Evolutionary conservation across 2,329 filamentous ascomycete genomes (phyloP).

Genomic region (Trichoderma endophyticum): DNA sequence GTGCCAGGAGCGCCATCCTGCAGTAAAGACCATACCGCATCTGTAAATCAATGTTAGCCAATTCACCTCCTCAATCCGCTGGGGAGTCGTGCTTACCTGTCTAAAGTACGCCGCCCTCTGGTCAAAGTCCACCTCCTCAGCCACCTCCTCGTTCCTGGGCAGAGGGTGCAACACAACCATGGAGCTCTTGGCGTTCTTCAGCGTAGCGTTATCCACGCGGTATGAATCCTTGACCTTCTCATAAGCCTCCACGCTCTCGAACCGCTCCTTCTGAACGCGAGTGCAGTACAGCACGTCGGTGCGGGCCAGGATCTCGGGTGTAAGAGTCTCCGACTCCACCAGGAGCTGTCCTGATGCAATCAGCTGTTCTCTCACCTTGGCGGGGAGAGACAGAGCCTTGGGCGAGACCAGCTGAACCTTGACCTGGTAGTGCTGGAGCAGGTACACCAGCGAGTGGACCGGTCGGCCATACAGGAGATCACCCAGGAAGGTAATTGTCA

Average conservation of each 20-base stretch:
- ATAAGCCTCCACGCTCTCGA: conserved; percentile 75
- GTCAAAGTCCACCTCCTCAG: conserved; percentile 96
- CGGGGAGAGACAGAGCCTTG: conserved; percentile 71
- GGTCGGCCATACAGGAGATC: conserved; percentile 91
- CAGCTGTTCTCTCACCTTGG: conserved; percentile 69
- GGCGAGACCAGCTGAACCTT: conserved; percentile 89
- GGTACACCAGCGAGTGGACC: conserved; percentile 90
- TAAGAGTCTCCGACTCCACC: conserved; percentile 72
- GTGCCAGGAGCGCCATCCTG: conserved; percentile 92
- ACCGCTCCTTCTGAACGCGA: conserved; percentile 93
- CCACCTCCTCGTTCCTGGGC: conserved; percentile 88
- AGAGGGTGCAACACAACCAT: conserved; percentile 96
- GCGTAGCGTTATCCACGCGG: conserved; percentile 82
- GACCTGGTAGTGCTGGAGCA: conserved; percentile 94
- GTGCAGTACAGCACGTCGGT: conserved; percentile 97
- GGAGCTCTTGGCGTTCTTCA: conserved; percentile 86
- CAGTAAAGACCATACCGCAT: conserved; percentile 98
- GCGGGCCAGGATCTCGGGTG: conserved; percentile 77
- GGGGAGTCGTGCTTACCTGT: conserved; percentile 68
- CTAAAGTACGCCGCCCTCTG: conserved; percentile 95
- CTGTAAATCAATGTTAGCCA: conserved; percentile 52
- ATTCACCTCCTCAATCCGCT: not conserved
- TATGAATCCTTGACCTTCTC: conserved; percentile 86
- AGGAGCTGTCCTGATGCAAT: conserved; percentile 72
- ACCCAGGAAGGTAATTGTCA: conserved; percentile 94